phyloP scores from a whole-genome alignment of 768 basidiomycete species.

The Podaxis sp. region DNA sequence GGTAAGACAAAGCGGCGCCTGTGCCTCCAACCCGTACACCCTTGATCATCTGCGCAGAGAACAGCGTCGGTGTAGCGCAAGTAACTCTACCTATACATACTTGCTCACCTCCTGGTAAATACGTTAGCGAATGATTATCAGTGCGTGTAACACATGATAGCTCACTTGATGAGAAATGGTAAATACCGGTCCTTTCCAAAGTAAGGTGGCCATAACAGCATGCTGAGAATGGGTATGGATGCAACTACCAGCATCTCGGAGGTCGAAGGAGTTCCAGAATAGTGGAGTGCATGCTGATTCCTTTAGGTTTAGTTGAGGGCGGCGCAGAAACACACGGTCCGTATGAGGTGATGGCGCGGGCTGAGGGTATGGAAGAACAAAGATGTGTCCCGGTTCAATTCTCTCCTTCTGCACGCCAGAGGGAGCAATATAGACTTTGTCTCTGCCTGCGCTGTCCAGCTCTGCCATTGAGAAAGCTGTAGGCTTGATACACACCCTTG shows the following conservation, averaged over 20 bases:
- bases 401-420: conserved; percentile 92
- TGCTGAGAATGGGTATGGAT: conserved; percentile 92
- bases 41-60: conserved; percentile 77
- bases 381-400: conserved; percentile 80
- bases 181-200: conserved; percentile 72
- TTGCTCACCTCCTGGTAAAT: conserved; percentile 40
- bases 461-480: not conserved
- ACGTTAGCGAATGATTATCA: conserved; percentile 11
- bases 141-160: conserved; percentile 9
- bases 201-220: conserved; percentile 84
- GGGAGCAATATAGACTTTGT: conserved; percentile 84
- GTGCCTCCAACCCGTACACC: conserved; percentile 77
- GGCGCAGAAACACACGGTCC: conserved; percentile 76
- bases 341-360: conserved; percentile 56
- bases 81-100: not conserved
- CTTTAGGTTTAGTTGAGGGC: conserved; percentile 68
- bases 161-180: conserved; percentile 80
- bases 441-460: conserved; percentile 33
- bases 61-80: not conserved
- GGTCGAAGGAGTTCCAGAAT: conserved; percentile 90
- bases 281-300: conserved; percentile 89
- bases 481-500: conserved; percentile 45
- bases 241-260: conserved; percentile 78
- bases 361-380: conserved; percentile 81
- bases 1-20: conserved; percentile 76